These are phyloP conservation scores for Neonectria coccinea DNA, from an alignment of 2,329 filamentous ascomycete species.

Conservation along the genomic window DNA sequence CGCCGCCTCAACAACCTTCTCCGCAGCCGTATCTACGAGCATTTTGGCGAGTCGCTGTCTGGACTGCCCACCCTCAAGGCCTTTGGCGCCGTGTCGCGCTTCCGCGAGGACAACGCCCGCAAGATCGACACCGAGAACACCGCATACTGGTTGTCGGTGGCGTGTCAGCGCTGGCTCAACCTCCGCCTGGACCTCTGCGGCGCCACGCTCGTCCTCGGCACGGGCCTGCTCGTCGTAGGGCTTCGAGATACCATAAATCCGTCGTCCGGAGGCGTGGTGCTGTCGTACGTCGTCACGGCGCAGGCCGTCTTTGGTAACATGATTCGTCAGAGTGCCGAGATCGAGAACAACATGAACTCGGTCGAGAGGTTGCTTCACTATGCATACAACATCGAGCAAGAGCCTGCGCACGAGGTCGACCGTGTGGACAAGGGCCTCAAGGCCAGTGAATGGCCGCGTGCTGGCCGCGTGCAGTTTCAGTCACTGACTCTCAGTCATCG, in stretches of 20 bases:
- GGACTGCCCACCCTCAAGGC: conserved; percentile 92
- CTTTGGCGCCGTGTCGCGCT: conserved; percentile 86
- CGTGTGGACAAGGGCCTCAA: background rate
- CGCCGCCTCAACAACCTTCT: conserved; percentile 89
- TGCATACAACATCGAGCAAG: conserved; percentile 86
- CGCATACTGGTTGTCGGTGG: conserved; percentile 75
- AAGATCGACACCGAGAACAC: conserved; percentile 84
- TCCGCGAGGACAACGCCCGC: conserved; percentile 82
- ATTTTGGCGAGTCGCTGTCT: conserved; percentile 89
- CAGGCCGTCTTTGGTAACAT: conserved; percentile 68
- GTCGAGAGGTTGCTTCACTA: conserved; percentile 95
- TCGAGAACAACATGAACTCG: conserved; percentile 95
- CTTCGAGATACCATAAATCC: conserved; percentile 21
- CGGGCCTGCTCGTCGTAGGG: conserved; percentile 64
- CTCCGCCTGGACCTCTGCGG: conserved; percentile 72
- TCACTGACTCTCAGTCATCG: conserved; percentile 86
- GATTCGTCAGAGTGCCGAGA: conserved; percentile 64
- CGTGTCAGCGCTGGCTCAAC: conserved; percentile 75
- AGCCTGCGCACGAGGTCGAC: conserved; percentile 62
- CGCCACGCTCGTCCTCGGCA: conserved; percentile 70
- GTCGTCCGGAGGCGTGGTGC: conserved; percentile 70
- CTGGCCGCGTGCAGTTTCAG: conserved; percentile 83
- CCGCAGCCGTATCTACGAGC: conserved; percentile 88
- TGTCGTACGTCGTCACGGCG: conserved; percentile 72
- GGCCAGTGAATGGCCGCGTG: conserved; percentile 72